phyloP scores from a whole-genome alignment of 805 yeast species.

The Wickerhamomyces canadensis region DNA sequence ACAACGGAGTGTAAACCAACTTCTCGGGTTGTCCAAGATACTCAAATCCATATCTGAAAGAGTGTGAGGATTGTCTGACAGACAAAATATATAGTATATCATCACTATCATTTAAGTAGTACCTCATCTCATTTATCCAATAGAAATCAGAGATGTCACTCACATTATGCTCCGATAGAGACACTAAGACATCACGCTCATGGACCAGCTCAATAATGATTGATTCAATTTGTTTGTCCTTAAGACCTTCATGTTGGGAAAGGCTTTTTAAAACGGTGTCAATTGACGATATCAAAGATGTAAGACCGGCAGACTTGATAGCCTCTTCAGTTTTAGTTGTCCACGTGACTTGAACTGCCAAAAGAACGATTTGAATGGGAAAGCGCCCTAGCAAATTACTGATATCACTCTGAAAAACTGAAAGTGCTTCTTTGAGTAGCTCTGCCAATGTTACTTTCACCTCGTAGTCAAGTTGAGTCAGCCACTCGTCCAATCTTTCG shows the following conservation, averaged over 20 bases:
- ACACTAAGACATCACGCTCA: constrained; percentile 37
- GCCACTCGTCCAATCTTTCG: constrained; percentile 54
- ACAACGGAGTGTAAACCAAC: constrained; percentile 71
- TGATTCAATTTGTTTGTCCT: constrained; percentile 46
- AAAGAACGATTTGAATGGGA: constrained; percentile 53
- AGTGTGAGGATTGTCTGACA: constrained; percentile 48
- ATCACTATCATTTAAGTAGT: constrained; percentile 19
- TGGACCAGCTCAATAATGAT: constrained; percentile 66
- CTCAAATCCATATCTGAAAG: constrained; percentile 69
- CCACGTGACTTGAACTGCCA: constrained; percentile 56
- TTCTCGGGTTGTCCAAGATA: constrained; percentile 72
- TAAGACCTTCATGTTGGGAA: constrained; percentile 17
- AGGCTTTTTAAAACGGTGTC: not conserved
- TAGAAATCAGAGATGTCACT: constrained; percentile 18
- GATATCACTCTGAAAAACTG: constrained; percentile 17
- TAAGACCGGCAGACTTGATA: constrained; percentile 9
- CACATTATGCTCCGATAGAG: constrained; percentile 13
- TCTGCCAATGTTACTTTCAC: constrained; percentile 43
- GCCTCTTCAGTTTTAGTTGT: constrained; percentile 37
- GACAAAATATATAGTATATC: constrained; percentile 32
- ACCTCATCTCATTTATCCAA: constrained; percentile 54
- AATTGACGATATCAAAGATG: constrained; percentile 19
- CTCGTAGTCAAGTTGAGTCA: constrained; percentile 50
- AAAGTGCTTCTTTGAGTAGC: constrained; percentile 28
- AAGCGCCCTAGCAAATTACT: constrained; percentile 30